Evolutionary conservation across 805 yeast species (phyloP).

Genomic region (Candida loeiensis): DNA sequence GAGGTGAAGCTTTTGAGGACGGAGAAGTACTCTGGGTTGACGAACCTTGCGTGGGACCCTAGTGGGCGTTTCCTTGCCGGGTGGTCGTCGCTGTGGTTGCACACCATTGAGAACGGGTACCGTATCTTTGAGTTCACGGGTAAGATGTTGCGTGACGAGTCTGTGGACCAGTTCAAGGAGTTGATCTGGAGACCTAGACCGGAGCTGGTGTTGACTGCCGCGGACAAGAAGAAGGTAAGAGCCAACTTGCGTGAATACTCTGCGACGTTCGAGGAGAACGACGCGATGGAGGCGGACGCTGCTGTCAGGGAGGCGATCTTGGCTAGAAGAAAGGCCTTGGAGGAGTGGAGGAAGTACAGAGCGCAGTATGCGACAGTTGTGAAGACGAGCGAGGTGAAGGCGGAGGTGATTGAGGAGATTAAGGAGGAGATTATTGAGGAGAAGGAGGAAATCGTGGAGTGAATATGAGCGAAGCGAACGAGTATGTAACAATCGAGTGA

Average conservation of each 20-base stretch:
- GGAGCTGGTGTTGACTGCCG: constrained; percentile 64
- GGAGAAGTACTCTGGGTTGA: constrained; percentile 70
- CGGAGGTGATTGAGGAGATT: constrained; percentile 65
- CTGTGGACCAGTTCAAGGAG: constrained; percentile 78
- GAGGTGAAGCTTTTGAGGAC: constrained; percentile 55
- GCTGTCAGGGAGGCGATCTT: constrained; percentile 87
- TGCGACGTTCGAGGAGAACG: constrained; percentile 90
- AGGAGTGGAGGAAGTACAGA: constrained; percentile 87
- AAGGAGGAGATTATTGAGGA: constrained; percentile 73
- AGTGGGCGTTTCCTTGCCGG: constrained; percentile 88
- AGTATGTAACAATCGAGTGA: constrained; percentile 1
- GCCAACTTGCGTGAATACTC: constrained; percentile 85
- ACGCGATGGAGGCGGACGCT: constrained; percentile 92
- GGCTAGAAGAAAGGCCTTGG: constrained; percentile 73
- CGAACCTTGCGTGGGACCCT: constrained; percentile 90
- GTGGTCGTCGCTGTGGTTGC: constrained; percentile 85
- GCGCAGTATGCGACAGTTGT: constrained; percentile 34
- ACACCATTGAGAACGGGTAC: constrained; percentile 86
- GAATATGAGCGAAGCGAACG: constrained; percentile 8
- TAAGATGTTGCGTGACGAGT: constrained; percentile 66
- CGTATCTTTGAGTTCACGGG: constrained; percentile 85
- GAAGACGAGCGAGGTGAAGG: constrained; percentile 48
- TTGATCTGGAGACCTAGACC: constrained; percentile 99
- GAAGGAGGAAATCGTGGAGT: constrained; percentile 64
- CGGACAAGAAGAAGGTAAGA: constrained; percentile 84